Evolutionary conservation across 192 early-diverging fungal species (phyloP).

Genomic region (Podila verticillata): DNA sequence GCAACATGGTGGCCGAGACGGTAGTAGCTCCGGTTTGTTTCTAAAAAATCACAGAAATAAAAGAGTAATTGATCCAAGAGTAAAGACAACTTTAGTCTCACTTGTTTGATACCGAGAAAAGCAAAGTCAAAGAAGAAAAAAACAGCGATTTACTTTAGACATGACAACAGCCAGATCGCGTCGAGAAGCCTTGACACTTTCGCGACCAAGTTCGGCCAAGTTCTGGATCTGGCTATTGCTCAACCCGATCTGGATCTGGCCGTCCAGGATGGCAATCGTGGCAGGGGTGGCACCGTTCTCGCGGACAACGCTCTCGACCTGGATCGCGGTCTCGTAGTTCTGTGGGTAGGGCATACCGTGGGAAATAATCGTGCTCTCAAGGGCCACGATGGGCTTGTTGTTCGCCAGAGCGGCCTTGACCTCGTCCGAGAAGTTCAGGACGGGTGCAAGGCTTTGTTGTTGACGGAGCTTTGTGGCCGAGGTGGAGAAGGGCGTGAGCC

Average conservation of each 20-base stretch:
- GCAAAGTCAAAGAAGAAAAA: background rate
- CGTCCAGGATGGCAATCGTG: slow-evolving; percentile 90
- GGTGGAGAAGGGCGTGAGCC: too few relatives aligned
- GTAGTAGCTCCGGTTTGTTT: slow-evolving; percentile 87
- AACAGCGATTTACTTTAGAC: slow-evolving; percentile 61
- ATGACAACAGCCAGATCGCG: slow-evolving; percentile 86
- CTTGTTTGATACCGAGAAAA: background rate
- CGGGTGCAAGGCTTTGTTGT: slow-evolving; percentile 8
- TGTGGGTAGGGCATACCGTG: slow-evolving; percentile 97
- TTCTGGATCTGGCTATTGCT: slow-evolving; percentile 64
- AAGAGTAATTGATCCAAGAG: background rate
- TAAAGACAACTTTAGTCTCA: background rate
- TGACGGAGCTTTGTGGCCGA: background rate
- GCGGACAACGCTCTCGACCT: slow-evolving; percentile 81
- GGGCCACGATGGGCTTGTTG: slow-evolving; percentile 82
- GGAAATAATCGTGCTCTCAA: slow-evolving; percentile 96
- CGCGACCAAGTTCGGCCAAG: slow-evolving; percentile 67
- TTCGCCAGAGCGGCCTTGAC: slow-evolving; percentile 68
- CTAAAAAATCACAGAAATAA: slow-evolving; percentile 24
- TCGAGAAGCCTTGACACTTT: slow-evolving; percentile 83
- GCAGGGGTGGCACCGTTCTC: slow-evolving; percentile 83
- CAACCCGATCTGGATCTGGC: slow-evolving; percentile 84
- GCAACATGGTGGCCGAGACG: slow-evolving; percentile 91
- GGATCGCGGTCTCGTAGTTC: slow-evolving; percentile 86
- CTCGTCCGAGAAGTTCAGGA: slow-evolving; percentile 44